Evolutionary conservation across 495 filamentous ascomycete genomes (phyloP), one percentile per base, ranked within the genome.

Genomic region (Friedmanniomyces endolithicus): DNA sequence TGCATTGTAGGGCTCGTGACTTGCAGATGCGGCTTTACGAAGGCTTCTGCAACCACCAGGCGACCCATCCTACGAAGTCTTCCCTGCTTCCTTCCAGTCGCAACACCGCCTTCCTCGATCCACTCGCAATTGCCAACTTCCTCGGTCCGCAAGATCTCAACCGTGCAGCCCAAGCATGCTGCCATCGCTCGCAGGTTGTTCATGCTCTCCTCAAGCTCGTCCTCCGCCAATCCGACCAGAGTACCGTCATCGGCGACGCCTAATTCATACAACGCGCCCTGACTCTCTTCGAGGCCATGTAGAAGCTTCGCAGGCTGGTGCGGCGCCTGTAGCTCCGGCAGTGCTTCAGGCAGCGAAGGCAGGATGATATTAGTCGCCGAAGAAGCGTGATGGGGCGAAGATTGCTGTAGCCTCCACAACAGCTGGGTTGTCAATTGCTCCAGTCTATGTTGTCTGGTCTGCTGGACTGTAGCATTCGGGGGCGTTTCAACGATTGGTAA

Each of bases 231-330:
- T 0, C 92, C 92, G 40, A 94, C 83, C 56, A 97, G 84, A 0
- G 83, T 87, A 14, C 92, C 92, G 71, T 96, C 90, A 66, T 98
- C 92, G 6, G 89, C 83, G 20, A 98, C 89, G 0, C 92, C 92
- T 64, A 98, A 94, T 69, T 98, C 94, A 56, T 98, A 98, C 49
- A 97, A 66, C 0, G 94, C 94, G 17, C 92, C 92, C 55, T 85
- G 83, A 35, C 88, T 95, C 57, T 94, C 89, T 65, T 97, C 90
- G 2, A 98, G 75, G 0, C 92, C 87, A 4, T 88, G 84, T 11
- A 87, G 71, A 39, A 88, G 70, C 50, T 78, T 82, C 43, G 72
- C 78, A 3, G 81, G 80, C 53, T 80, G 81, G 23, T 74, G 64
- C 17, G 80, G 76, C 1, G 73, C 67, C 12, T 75, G 69, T 25